A percentile compares a stretch with the other conserved stretches of the same genome.
Conservation (phyloP, 257 asterid species). For the Ballota nigra region DNA sequence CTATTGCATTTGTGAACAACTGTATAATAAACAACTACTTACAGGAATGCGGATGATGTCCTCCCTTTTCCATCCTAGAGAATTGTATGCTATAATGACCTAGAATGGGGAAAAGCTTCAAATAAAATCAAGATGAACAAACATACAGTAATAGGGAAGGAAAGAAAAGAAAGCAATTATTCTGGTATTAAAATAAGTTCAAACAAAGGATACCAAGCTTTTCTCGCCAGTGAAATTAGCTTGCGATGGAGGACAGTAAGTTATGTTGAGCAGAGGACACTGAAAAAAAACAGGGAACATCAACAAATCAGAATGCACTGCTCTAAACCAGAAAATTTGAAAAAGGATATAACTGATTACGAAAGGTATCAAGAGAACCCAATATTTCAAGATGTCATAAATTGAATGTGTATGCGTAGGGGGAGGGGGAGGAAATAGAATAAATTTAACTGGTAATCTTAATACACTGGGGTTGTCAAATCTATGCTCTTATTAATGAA, state of each 20-base stretch:
- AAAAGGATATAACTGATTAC: background rate
- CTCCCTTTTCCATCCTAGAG: slow-evolving; percentile 77
- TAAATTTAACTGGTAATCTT: background rate
- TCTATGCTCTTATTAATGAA: background rate
- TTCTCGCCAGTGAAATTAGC: slow-evolving; percentile 47
- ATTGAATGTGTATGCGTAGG: background rate
- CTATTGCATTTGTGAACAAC: slow-evolving; percentile 6
- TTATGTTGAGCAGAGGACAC: slow-evolving; percentile 82
- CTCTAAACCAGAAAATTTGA: background rate
- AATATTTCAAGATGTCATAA: background rate
- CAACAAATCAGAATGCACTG: slow-evolving; percentile 25
- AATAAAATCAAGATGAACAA: slow-evolving; percentile 18
- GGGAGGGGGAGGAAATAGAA: background rate
- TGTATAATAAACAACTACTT: slow-evolving; percentile 33
- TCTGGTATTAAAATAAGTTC: background rate
- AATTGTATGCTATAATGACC: slow-evolving; percentile 70
- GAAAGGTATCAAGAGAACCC: slow-evolving; percentile 5
- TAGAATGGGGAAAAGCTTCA: slow-evolving; percentile 17
- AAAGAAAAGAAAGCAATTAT: background rate
- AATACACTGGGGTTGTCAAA: slow-evolving; percentile 16
- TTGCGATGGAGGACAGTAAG: slow-evolving; percentile 75
- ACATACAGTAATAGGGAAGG: slow-evolving; percentile 2
- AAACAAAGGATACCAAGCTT: slow-evolving; percentile 45
- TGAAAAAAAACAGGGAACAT: slow-evolving; percentile 24
- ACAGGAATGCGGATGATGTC: slow-evolving; percentile 77